These are phyloP conservation scores for Durotheca rogersii DNA, from an alignment of 495 filamentous ascomycete species.

Conservation along the genomic window DNA sequence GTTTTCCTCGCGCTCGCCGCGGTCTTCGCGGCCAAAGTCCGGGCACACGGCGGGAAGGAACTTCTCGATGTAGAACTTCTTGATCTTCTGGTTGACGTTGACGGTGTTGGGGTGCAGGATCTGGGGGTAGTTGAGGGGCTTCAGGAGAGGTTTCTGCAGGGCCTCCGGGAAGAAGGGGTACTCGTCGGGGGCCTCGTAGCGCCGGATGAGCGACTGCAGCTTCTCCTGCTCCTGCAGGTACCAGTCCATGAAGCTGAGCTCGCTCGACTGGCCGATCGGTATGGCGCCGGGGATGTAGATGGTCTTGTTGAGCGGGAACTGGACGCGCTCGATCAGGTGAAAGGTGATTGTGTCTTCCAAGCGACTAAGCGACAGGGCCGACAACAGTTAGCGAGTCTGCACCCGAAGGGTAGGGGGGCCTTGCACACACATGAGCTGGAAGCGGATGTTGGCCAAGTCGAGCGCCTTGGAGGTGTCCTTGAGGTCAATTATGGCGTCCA, in stretches of 20 bases:
- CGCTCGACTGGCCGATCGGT: slow-evolving; percentile 57
- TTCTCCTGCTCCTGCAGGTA: slow-evolving; percentile 85
- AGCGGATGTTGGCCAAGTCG: slow-evolving; percentile 89
- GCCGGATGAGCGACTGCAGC: slow-evolving; percentile 89
- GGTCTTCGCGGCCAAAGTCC: slow-evolving; percentile 69
- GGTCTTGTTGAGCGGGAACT: slow-evolving; percentile 89
- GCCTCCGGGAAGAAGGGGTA: slow-evolving; percentile 93
- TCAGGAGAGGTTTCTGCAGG: slow-evolving; percentile 76
- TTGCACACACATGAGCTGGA: slow-evolving; percentile 94
- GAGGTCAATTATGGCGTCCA: slow-evolving; percentile 91
- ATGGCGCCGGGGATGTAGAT: slow-evolving; percentile 87
- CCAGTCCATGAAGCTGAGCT: slow-evolving; percentile 89
- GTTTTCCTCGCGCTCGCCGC: slow-evolving; percentile 87
- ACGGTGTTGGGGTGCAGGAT: slow-evolving; percentile 93
- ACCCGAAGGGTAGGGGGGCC: slow-evolving; percentile 30
- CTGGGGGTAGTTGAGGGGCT: slow-evolving; percentile 83
- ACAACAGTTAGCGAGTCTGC: slow-evolving; percentile 12
- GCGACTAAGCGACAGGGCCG: slow-evolving; percentile 58
- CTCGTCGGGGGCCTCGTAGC: slow-evolving; percentile 95
- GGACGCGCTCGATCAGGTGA: slow-evolving; percentile 95
- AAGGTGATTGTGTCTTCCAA: slow-evolving; percentile 98
- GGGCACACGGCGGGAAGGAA: slow-evolving; percentile 81
- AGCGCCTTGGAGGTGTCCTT: slow-evolving; percentile 79
- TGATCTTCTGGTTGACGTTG: slow-evolving; percentile 87
- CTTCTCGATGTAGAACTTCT: slow-evolving; percentile 74